A percentile compares a stretch with the other conserved stretches of the same genome.
Conservation (phyloP, 2,329 filamentous ascomycete genomes). For the Daldinia sp. region DNA sequence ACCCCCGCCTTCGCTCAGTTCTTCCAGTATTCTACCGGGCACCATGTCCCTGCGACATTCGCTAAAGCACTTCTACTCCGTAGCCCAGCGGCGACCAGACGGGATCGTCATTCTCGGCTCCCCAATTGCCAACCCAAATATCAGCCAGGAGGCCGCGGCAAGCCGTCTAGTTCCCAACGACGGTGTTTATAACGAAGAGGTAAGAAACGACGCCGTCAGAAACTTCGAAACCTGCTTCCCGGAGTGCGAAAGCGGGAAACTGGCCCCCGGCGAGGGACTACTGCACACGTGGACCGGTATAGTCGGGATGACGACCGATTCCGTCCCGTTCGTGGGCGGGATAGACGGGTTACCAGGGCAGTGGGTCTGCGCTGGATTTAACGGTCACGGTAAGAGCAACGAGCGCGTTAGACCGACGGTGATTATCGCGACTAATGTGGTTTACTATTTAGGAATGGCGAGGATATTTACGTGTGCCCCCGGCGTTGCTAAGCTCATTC, state of each 20-base stretch:
- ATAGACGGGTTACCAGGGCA: slow-evolving; percentile 53
- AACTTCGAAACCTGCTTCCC: slow-evolving; percentile 50
- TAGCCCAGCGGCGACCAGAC: slow-evolving; percentile 55
- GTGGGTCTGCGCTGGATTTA: slow-evolving; percentile 59
- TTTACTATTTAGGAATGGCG: slow-evolving; percentile 45
- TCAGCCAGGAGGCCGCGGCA: slow-evolving; percentile 45
- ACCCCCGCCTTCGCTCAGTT: slow-evolving; percentile 50
- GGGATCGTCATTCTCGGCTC: slow-evolving; percentile 55
- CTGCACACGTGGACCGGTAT: slow-evolving; percentile 58
- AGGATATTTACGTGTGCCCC: slow-evolving; percentile 57
- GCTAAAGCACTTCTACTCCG: slow-evolving; percentile 57
- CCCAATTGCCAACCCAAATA: slow-evolving; percentile 52
- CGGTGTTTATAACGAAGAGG: slow-evolving; percentile 50
- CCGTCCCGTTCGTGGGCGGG: slow-evolving; percentile 55
- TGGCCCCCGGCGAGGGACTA: slow-evolving; percentile 53
- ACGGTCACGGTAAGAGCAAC: slow-evolving; percentile 53
- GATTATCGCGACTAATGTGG: not conserved
- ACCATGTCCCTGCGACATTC: slow-evolving; percentile 57
- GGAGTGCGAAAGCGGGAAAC: slow-evolving; percentile 29
- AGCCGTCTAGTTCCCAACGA: slow-evolving; percentile 51
- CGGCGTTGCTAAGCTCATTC: slow-evolving; percentile 52
- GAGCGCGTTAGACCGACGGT: too few relatives aligned
- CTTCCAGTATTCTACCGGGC: slow-evolving; percentile 45
- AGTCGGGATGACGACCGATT: slow-evolving; percentile 57
- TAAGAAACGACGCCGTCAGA: slow-evolving; percentile 49